These are phyloP conservation scores for Penicillium cinerascens DNA, from an alignment of 495 filamentous ascomycete species.

Conservation along the genomic window DNA sequence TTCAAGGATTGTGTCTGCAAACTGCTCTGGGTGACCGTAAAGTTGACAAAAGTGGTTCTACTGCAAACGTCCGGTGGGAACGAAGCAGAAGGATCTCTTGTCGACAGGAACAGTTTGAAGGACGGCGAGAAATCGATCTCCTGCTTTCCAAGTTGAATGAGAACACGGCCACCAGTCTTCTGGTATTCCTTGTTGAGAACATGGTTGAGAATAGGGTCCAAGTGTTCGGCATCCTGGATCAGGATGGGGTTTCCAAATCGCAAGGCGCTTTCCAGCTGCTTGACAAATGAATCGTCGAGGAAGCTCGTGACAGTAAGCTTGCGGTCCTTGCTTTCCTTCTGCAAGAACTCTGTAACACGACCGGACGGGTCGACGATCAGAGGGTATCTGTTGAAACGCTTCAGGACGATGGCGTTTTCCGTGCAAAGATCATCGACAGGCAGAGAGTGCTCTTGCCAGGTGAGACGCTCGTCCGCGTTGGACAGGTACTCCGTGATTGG, in stretches of 20 bases:
- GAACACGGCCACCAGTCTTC: slow-evolving; percentile 96
- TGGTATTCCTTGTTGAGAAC: slow-evolving; percentile 99
- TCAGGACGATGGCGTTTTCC: slow-evolving; percentile 95
- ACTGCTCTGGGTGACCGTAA: slow-evolving; percentile 98
- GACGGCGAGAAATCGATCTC: slow-evolving; percentile 98
- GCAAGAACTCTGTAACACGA: slow-evolving; percentile 87
- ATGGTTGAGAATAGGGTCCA: slow-evolving; percentile 96
- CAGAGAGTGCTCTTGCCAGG: slow-evolving; percentile 91
- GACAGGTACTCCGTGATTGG: slow-evolving; percentile 96
- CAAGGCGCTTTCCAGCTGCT: slow-evolving; percentile 92
- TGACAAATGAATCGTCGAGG: slow-evolving; percentile 95
- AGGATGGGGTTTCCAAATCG: slow-evolving; percentile 98
- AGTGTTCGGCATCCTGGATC: slow-evolving; percentile 95
- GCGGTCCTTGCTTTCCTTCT: slow-evolving; percentile 88
- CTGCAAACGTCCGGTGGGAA: slow-evolving; percentile 99
- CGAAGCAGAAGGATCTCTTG: slow-evolving; percentile 88
- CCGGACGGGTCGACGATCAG: slow-evolving; percentile 98
- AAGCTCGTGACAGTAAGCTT: slow-evolving; percentile 97
- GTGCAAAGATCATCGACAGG: slow-evolving; percentile 99
- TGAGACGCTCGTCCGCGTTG: slow-evolving; percentile 88
- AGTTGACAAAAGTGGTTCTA: slow-evolving; percentile 98
- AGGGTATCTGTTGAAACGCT: slow-evolving; percentile 96
- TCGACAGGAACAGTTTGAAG: slow-evolving; percentile 94
- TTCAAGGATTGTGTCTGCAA: slow-evolving; percentile 96
- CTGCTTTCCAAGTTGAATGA: slow-evolving; percentile 97